A percentile compares a stretch with the other conserved stretches of the same genome.
phyloP scores from a whole-genome alignment of 257 asterid species.

The Ehretia macrophylla region DNA sequence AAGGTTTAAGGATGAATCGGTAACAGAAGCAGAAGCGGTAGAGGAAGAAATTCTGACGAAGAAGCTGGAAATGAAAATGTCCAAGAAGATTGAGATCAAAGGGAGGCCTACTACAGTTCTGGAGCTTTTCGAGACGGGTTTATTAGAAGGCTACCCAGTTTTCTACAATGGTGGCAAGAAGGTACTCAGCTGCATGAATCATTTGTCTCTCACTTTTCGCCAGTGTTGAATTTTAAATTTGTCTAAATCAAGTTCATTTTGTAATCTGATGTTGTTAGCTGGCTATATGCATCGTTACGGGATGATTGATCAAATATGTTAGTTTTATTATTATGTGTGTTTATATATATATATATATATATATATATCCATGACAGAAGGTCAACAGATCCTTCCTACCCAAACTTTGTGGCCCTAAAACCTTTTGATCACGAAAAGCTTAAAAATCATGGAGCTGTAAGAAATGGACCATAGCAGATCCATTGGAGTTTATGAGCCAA shows the following conservation, averaged over 20 bases:
- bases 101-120: conserved; percentile 78
- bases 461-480: too few species aligned
- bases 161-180: conserved; percentile 95
- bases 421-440: too few species aligned
- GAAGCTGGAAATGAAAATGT: conserved; percentile 69
- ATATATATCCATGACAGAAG: too few species aligned
- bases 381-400: too few species aligned
- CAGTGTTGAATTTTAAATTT: too few species aligned
- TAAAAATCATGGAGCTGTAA: too few species aligned
- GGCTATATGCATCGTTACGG: too few species aligned
- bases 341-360: too few species aligned
- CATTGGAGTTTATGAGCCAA: too few species aligned
- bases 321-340: too few species aligned
- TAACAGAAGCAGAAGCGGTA: conserved; percentile 27
- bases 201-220: background rate
- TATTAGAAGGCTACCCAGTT: conserved; percentile 94
- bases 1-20: conserved; percentile 43
- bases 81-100: conserved; percentile 48
- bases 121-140: conserved; percentile 91
- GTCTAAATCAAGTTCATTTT: background rate
- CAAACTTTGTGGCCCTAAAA: too few species aligned
- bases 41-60: conserved; percentile 32
- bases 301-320: too few species aligned
- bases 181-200: conserved; percentile 31
- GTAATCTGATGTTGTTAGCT: background rate